Percentiles rank a stretch among this genome's conserved stretches.
These are phyloP conservation scores for Trebouxia sp. DNA, from an alignment of 139 green algal species.

Conservation along the genomic window DNA sequence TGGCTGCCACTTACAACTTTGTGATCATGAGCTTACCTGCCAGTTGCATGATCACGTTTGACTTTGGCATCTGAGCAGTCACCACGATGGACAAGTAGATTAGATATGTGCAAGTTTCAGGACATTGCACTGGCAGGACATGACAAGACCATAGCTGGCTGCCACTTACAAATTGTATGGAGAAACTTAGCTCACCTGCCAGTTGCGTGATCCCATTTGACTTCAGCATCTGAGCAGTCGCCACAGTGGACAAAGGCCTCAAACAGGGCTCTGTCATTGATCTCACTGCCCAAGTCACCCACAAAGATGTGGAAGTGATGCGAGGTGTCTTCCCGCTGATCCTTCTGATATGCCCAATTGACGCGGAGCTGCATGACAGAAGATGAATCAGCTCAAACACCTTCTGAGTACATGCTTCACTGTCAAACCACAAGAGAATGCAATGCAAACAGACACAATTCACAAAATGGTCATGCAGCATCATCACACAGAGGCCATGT, in stretches of 20 bases:
- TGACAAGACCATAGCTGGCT: background rate
- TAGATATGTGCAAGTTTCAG: background rate
- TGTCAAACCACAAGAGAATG: background rate
- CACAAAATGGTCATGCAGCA: no score
- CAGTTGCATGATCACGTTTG: background rate
- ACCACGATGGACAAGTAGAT: background rate
- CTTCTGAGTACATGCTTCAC: background rate
- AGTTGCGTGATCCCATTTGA: conserved; percentile 80
- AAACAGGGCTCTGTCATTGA: conserved; percentile 35
- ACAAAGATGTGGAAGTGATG: conserved; percentile 76
- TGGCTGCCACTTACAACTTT: no score
- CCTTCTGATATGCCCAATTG: conserved; percentile 80
- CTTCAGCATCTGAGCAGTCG: conserved; percentile 66
- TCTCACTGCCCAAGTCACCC: conserved; percentile 59
- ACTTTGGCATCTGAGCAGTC: background rate
- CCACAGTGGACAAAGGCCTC: conserved; percentile 42
- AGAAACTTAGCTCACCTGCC: conserved; percentile 35
- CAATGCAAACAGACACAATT: background rate
- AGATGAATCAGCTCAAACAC: no score
- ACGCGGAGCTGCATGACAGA: conserved; percentile 65
- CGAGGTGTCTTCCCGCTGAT: conserved; percentile 62
- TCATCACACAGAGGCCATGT: no score
- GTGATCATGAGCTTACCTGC: background rate
- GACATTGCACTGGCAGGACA: background rate
- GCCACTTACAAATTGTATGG: no score